Base-by-base conservation (phyloP, 495 filamentous ascomycete species). In the Tuber umbilicatum region DNA sequence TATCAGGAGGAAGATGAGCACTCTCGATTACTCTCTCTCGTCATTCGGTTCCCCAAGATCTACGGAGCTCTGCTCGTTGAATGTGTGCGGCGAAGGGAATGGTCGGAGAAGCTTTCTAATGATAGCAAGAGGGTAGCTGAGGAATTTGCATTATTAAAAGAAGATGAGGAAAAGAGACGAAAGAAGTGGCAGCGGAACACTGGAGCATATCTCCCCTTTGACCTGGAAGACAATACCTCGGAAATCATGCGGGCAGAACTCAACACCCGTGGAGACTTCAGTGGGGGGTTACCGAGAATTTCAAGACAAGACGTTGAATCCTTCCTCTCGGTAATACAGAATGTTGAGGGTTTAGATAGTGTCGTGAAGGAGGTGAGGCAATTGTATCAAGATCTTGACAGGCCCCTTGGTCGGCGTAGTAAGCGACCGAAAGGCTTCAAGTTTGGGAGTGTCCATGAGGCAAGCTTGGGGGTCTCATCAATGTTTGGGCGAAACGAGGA, bases 371-470 rank as follows among this genome's bases (percentile, higher is more conserved):
- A 91, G 47, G 84, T 92, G 31, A 81, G 84, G 0, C 88, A 89
- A 73, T 85, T 89, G 12, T 84, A 90, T 70, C 84, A 84, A 35
- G 90, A 91, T 14, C 85, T 93, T n/a, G 88, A 86, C 76, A 89
- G 86, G 67, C 94, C 94, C 0, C 93, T 91, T 7, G 90, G 89
- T 76, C 91, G 92, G 81, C 88, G 90, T 79, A 87, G 89, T 68
- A 93, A 91, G 82, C 87, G 92, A 70, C 89, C 93, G 55, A 96
- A 94, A 80, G 93, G 92, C 0, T 98, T 99, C 87, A 98, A 97
- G 80, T 93, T 94, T 78, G 96, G 95, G 60, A 97, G 94, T 79
- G 87, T 99, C 19, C 94, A 97, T 78, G 95, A 98, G 79, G 90
- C 90, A 21, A 87, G 86, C 17, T 86, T 93, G 69, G 92, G 93